Base-by-base conservation (phyloP, 306 rosid species). In the Pachyrhizus erosus region DNA sequence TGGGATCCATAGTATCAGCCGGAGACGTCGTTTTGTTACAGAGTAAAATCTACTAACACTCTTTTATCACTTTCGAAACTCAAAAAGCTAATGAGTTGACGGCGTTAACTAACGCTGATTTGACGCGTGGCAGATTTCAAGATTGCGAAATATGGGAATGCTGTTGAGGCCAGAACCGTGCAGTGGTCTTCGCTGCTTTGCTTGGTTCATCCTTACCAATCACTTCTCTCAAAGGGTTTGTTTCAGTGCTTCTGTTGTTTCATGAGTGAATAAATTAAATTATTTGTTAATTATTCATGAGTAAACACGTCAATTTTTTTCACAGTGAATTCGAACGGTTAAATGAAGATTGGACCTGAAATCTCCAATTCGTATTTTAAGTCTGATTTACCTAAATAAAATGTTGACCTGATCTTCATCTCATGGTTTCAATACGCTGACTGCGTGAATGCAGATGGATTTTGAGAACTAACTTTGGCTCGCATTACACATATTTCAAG, bases 151-250 rank as follows among this genome's bases (percentile, higher is more conserved):
- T 89, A 83, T 79, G 95, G 94, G 31, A 87, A 73, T 40, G 64
- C 83, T 17, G 58, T 91, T 82, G 97, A 91, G 82, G 97, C 93
- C 26, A 92, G 86, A 87, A 88, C 94, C 13, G 87, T 88, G 49
- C 93, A 84, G 65, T 89, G 94, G 78, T 94, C 98, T 29, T 91
- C 97, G 7, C 60, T 94, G 57, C 74, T 49, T 37, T 68, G 90
- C 82, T 84, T 91, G 49, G 83, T 92, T 79, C 94, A 85, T 76
- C 90, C 91, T 62, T 83, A 82, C 31, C 87, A 91, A 9, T 84
- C 86, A 52, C 92, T 91, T 51, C 21, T 87, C 82, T 87, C 97
- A 7, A 81, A 89, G 58, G 98, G 97, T 93, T 45, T 75, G 57
- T 31, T 21, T 37, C 12, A 42, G 20, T 37, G 2, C 73, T 79